Conservation (phyloP, 1,139 yeast genomes). For the Suhomyces kunorum region DNA sequence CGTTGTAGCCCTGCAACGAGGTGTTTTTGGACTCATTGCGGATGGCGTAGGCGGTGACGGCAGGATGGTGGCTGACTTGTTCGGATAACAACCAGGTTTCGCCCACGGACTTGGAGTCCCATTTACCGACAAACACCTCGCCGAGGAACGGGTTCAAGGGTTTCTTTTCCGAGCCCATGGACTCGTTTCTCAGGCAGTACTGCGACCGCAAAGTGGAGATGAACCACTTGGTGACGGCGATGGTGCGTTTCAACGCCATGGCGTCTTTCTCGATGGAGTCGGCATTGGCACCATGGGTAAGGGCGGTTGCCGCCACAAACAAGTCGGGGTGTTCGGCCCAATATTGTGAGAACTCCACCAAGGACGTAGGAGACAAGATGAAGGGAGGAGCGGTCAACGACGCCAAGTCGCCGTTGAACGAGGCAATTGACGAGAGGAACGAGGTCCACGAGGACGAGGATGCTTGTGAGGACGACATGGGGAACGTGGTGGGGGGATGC, state of each 20-base stretch:
- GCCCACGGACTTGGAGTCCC: slow-evolving; percentile 61
- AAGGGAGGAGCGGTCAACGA: slow-evolving; percentile 98
- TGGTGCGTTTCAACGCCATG: slow-evolving; percentile 58
- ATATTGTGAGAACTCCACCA: slow-evolving; percentile 87
- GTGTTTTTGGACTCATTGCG: slow-evolving; percentile 70
- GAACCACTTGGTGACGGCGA: slow-evolving; percentile 88
- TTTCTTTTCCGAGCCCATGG: slow-evolving; percentile 90
- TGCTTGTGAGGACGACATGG: slow-evolving; percentile 18
- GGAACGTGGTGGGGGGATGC: neutral
- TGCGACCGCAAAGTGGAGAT: slow-evolving; percentile 89
- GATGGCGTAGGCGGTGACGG: slow-evolving; percentile 85
- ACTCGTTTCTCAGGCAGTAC: slow-evolving; percentile 88
- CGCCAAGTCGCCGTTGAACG: slow-evolving; percentile 92
- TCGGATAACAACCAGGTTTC: slow-evolving; percentile 79
- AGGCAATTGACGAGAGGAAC: slow-evolving; percentile 85
- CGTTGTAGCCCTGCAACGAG: slow-evolving; percentile 82
- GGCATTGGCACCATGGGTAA: slow-evolving; percentile 31
- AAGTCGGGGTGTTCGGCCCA: slow-evolving; percentile 92
- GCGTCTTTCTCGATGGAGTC: slow-evolving; percentile 44
- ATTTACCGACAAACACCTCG: slow-evolving; percentile 85
- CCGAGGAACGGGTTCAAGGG: slow-evolving; percentile 95
- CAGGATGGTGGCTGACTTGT: slow-evolving; percentile 96
- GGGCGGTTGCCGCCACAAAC: slow-evolving; percentile 64
- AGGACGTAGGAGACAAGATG: slow-evolving; percentile 85
- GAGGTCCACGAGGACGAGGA: slow-evolving; percentile 71